A percentile compares a stretch with the other conserved stretches of the same genome.
phyloP scores from a whole-genome alignment of 306 rosid species.

The Prunus campanulata region DNA sequence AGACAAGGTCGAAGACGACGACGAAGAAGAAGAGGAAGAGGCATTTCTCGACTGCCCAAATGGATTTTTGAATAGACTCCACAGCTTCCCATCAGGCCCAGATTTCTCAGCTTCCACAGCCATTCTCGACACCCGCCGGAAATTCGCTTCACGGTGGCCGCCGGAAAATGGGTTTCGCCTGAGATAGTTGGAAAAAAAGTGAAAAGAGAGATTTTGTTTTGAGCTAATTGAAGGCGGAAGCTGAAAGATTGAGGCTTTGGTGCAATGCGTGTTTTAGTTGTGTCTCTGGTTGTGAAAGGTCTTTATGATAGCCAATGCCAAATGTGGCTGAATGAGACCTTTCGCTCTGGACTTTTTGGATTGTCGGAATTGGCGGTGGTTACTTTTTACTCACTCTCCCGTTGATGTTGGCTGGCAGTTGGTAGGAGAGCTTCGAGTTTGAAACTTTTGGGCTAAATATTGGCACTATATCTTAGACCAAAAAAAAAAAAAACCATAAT shows the following conservation, averaged over 20 bases:
- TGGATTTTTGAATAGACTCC: conserved; percentile 71
- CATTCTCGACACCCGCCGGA: conserved; percentile 30
- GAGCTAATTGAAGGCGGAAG: conserved; percentile 1
- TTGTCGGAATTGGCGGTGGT: conserved; percentile 42
- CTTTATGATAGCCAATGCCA: conserved; percentile 24
- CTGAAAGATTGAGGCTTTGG: conserved; percentile 25
- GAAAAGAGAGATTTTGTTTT: conserved; percentile 28
- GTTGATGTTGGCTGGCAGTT: conserved; percentile 5
- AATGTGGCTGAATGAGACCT: conserved; percentile 45
- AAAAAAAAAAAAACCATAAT: too few relatives aligned
- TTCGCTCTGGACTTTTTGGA: conserved; percentile 28
- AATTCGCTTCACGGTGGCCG: not conserved
- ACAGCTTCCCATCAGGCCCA: conserved; percentile 56
- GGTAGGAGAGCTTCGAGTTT: not conserved
- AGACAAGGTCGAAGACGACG: conserved; percentile 25
- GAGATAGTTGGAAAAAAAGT: not conserved
- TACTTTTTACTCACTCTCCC: conserved; percentile 18
- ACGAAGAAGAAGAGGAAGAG: conserved; percentile 44
- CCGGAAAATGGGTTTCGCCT: conserved; percentile 23
- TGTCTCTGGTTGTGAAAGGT: conserved; percentile 36
- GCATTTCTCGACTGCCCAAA: conserved; percentile 74
- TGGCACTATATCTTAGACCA: too few relatives aligned
- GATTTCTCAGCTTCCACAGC: conserved; percentile 57
- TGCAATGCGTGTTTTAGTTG: conserved; percentile 14
- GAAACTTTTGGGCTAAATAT: not conserved